These are phyloP conservation scores for Pseudocercospora musae DNA, from an alignment of 2,329 filamentous ascomycete species.

Conservation along the genomic window DNA sequence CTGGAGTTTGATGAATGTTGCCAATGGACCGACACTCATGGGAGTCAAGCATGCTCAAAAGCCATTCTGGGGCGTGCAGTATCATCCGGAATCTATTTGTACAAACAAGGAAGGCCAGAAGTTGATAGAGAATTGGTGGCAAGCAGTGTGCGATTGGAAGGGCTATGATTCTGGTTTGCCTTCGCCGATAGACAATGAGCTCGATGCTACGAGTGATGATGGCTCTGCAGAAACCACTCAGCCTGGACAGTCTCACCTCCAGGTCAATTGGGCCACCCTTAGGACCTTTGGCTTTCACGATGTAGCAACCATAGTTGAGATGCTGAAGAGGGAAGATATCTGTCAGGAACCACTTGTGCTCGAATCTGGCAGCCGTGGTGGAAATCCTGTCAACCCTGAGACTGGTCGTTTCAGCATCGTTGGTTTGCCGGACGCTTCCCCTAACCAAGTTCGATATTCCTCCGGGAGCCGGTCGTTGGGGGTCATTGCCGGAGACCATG, in stretches of 20 bases:
- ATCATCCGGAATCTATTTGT: slow-evolving; percentile 86
- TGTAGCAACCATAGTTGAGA: slow-evolving; percentile 38
- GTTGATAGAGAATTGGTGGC: slow-evolving; percentile 75
- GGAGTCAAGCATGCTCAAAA: slow-evolving; percentile 63
- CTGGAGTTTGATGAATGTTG: slow-evolving; percentile 45
- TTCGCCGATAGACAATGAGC: not conserved
- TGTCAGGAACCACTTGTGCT: slow-evolving; percentile 42
- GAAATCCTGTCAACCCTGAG: slow-evolving; percentile 41
- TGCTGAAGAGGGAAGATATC: slow-evolving; percentile 31
- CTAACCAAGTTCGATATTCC: slow-evolving; percentile 26
- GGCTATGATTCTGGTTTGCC: not conserved
- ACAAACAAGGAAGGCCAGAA: slow-evolving; percentile 64
- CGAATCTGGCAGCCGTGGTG: slow-evolving; percentile 47
- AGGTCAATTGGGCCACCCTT: slow-evolving; percentile 6
- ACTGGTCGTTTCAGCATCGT: slow-evolving; percentile 71
- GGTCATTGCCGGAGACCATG: slow-evolving; percentile 8
- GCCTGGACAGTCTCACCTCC: not conserved
- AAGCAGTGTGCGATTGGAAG: slow-evolving; percentile 46
- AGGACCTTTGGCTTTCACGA: slow-evolving; percentile 17
- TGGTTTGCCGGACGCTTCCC: slow-evolving; percentile 54
- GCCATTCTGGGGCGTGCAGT: slow-evolving; percentile 85
- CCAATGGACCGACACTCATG: slow-evolving; percentile 68
- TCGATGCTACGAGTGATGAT: not conserved
- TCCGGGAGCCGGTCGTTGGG: slow-evolving; percentile 17
- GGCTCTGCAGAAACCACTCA: not conserved